Evolutionary conservation across 2,329 filamentous ascomycete species (phyloP), one percentile per base, ranked within the genome.

Genomic region (Aureobasidium musti): DNA sequence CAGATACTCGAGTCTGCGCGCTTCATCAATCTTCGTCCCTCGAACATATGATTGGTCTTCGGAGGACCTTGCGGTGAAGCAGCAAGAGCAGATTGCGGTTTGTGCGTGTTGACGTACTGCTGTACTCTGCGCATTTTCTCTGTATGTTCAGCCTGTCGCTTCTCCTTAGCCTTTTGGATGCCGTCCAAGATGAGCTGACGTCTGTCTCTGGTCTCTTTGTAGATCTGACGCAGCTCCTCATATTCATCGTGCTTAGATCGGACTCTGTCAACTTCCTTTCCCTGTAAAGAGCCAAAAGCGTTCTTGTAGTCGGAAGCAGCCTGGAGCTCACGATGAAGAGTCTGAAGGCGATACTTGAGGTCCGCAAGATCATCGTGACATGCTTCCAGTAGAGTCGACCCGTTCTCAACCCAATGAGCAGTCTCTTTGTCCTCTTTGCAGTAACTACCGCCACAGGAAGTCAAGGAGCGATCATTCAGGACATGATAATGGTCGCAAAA

Each of bases 341-440:
- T 14, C 35, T 23, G 4, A 4, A 64, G 23, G 35, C 49, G 47
- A n/a, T 35, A 14, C 49, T 43, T 33, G 19, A 54, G 5, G n/a
- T 54, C 28, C 4, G 8, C 17, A 11, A 64, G 19, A 41, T 64
- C 61, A 13, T 54, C 47, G 1, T 54, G 19, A n/a, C 61, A 64
- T 19, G 35, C 61, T 23, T 11, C n/a, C 14, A 65, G 19, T 30
- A 49, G n/a, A 13, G 26, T 8, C 10, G 3, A 3, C 30, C 50
- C 63, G 19, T 65, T 56, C 52, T 65, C 63, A 3, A 50, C 21
- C 61, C 47, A 53, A 39, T 57, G 6, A 14, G 63, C 50, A 47
- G 47, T 56, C 2, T 57, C 50, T 19, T 35, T 45, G n/a, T 65
- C 63, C 26, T 67, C 57, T 37, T 56, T 67, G 56, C 65, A 67